A percentile compares a stretch with the other conserved stretches of the same genome.
phyloP scores from a whole-genome alignment of 2,329 filamentous ascomycete genomes.

The Aspergillus latus region DNA sequence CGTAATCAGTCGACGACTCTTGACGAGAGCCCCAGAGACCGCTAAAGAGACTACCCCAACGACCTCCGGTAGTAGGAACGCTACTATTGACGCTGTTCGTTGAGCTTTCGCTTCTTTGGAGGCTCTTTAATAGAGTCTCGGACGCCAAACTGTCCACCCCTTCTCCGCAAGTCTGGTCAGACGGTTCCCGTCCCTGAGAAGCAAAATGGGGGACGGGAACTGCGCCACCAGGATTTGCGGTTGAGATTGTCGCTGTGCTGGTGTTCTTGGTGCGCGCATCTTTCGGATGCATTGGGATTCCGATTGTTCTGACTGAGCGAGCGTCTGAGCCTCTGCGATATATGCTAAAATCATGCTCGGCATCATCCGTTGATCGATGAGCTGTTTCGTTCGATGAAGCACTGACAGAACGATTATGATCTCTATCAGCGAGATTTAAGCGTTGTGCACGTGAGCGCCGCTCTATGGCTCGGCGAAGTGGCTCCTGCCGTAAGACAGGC shows the following conservation, averaged over 20 bases:
- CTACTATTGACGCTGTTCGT: slow-evolving; percentile 47
- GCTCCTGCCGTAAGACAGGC: slow-evolving; percentile 53
- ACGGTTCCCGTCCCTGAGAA: slow-evolving; percentile 35
- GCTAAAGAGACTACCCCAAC: slow-evolving; percentile 59
- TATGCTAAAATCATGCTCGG: slow-evolving; percentile 30
- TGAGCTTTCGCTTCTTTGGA: slow-evolving; percentile 55
- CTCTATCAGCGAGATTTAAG: slow-evolving; percentile 36
- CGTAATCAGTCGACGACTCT: slow-evolving; percentile 48
- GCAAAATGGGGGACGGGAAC: slow-evolving; percentile 56
- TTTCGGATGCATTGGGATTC: slow-evolving; percentile 48
- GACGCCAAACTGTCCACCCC: slow-evolving; percentile 51
- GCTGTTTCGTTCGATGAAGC: slow-evolving; percentile 46
- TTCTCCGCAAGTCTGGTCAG: slow-evolving; percentile 27
- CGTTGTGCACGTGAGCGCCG: slow-evolving; percentile 50
- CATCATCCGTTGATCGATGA: slow-evolving; percentile 35
- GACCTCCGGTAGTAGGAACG: slow-evolving; percentile 48
- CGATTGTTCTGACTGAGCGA: slow-evolving; percentile 43
- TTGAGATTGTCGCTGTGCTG: slow-evolving; percentile 52
- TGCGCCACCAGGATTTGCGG: slow-evolving; percentile 51
- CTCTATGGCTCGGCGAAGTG: slow-evolving; percentile 55
- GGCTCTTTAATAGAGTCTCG: slow-evolving; percentile 53
- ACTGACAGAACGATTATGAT: slow-evolving; percentile 44
- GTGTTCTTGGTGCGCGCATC: slow-evolving; percentile 48
- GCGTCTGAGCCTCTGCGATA: slow-evolving; percentile 45
- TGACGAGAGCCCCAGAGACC: slow-evolving; percentile 55